phyloP scores from a whole-genome alignment of 495 filamentous ascomycete species.

The Trichocladium uniseriatum region DNA sequence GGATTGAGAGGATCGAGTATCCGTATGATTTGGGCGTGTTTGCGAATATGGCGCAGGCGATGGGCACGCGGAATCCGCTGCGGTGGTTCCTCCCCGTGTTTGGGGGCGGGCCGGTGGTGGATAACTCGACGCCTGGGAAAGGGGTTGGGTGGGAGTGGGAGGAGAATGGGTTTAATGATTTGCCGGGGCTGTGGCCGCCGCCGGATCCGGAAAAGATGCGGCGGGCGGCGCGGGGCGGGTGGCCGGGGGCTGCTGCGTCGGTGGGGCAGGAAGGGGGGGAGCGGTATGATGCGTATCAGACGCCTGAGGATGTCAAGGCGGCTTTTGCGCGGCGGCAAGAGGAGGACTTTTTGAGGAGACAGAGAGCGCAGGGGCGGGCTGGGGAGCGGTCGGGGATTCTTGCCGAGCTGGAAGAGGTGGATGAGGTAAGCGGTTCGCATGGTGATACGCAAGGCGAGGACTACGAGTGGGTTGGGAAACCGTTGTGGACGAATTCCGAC shows the following conservation, averaged over 20 bases:
- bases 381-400: conserved; percentile 25
- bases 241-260: conserved; percentile 18
- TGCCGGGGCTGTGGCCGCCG: conserved; percentile 64
- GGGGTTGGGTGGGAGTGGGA: conserved; percentile 57
- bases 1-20: conserved; percentile 73
- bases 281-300: conserved; percentile 11
- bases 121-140: conserved; percentile 7
- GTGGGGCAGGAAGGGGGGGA: conserved; percentile 1
- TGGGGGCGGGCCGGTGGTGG: conserved; percentile 30
- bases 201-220: conserved; percentile 78
- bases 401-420: conserved; percentile 36
- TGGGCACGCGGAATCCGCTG: conserved; percentile 76
- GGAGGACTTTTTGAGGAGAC: conserved; percentile 36
- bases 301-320: conserved; percentile 23
- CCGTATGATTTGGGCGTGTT: conserved; percentile 90
- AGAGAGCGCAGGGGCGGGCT: conserved; percentile 20
- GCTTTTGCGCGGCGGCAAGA: conserved; percentile 30
- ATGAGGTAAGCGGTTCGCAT: conserved; percentile 28
- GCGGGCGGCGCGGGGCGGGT: conserved; percentile 26
- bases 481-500: conserved; percentile 73
- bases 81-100: conserved; percentile 45
- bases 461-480: conserved; percentile 42
- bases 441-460: conserved; percentile 17
- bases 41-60: conserved; percentile 78
- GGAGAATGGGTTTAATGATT: conserved; percentile 81